Evolutionary conservation across 73 alveolate genomes (phyloP), one percentile per base, ranked within the genome.

Genomic region (Paramecium bursaria): DNA sequence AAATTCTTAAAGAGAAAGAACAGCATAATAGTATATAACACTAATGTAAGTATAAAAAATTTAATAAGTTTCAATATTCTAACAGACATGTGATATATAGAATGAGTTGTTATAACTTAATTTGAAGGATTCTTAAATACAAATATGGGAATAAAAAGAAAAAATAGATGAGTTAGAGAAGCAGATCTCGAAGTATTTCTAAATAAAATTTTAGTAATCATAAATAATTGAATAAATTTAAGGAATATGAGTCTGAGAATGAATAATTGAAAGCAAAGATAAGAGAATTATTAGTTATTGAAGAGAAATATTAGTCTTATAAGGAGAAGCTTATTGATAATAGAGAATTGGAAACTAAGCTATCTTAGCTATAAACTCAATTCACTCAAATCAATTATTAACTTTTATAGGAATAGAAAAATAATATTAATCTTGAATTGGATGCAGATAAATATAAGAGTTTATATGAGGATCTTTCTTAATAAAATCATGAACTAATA

Each of bases 211-310:
- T 3, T 6, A 67, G 19, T 19, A 39, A 39, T 10, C 9, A 39
- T 15, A 67, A 67, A 17, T 42, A 67, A 19, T 7, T 47, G 44
- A 67, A 67, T 14, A 39, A 39, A 42, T 35, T 67, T 9, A 67
- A 67, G 22, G 82, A 67, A 35, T 39, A 42, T 35, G 11, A 47
- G 22, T 42, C 44, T n/a, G 82, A 67, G 7, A 67, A 67, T 67
- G 60, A 67, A 67, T 67, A 67, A 35, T 42, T 67, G 15, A 67
- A 67, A 39, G 50, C 35, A 21, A 67, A 67, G 44, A 67, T 67
- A 13, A 33, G 33, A 47, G 4, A 67, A 67, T 67, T 25, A 13
- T 17, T 42, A 0, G 44, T 39, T 11, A 14, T 19, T 11, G 82
- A 67, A 15, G 26, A 67, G 44, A 67, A 67, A 67, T 14, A 33